phyloP scores from a whole-genome alignment of 1,284 basidiomycete genomes.

The Pseudozyma hubeiensis region DNA sequence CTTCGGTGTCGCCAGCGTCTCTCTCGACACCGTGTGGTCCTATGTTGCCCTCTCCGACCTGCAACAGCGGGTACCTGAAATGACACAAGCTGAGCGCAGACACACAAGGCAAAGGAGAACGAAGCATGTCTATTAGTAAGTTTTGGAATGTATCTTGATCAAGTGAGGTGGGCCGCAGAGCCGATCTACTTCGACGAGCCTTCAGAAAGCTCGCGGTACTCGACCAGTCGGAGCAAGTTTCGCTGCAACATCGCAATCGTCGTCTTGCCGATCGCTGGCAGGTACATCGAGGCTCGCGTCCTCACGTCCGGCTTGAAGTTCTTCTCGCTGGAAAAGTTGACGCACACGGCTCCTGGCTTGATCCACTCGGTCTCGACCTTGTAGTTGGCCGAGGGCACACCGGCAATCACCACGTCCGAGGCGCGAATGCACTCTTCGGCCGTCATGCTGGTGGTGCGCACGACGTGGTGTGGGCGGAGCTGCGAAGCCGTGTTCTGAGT shows the following conservation, averaged over 20 bases:
- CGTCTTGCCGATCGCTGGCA: conserved; percentile 91
- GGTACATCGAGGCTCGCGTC: conserved; percentile 74
- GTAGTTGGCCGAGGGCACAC: conserved; percentile 76
- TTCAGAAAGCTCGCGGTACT: conserved; percentile 54
- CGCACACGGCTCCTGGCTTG: conserved; percentile 90
- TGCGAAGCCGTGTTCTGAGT: conserved; percentile 71
- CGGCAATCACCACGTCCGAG: conserved; percentile 64
- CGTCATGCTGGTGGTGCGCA: conserved; percentile 66
- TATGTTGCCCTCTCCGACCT: background rate
- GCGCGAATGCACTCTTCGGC: conserved; percentile 58
- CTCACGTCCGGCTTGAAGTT: conserved; percentile 94
- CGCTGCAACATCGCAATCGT: conserved; percentile 96
- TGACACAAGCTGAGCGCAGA: background rate
- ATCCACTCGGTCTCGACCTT: conserved; percentile 89
- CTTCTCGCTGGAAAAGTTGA: conserved; percentile 95
- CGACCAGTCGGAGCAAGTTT: conserved; percentile 76
- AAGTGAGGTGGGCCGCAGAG: background rate
- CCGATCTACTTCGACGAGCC: conserved; percentile 4
- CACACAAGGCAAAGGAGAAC: conserved; percentile 7
- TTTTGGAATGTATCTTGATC: background rate
- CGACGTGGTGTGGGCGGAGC: conserved; percentile 79
- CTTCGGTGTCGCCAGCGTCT: no score
- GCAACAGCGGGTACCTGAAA: background rate
- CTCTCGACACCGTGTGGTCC: background rate
- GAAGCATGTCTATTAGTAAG: conserved; percentile 7